Conservation (phyloP, 208 protist species). For the Leishmania martiniquensis region DNA sequence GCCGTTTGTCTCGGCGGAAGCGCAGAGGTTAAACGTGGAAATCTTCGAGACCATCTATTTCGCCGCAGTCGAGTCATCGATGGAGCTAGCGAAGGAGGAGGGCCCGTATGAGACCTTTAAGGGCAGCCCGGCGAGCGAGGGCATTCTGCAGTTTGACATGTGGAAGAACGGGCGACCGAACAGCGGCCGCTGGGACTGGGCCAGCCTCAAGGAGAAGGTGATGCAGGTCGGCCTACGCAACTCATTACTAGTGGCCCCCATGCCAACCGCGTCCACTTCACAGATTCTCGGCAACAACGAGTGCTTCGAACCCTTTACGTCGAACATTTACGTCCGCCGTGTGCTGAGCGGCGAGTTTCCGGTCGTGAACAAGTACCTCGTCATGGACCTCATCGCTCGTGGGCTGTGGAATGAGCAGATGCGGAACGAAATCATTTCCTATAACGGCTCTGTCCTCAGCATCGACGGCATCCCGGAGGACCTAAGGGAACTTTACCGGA, state of each 20-base stretch:
- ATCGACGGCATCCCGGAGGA: constrained; percentile 96
- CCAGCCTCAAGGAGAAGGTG: constrained; percentile 90
- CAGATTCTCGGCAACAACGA: constrained; percentile 99
- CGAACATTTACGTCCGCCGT: constrained; percentile 98
- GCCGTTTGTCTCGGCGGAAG: constrained; percentile 95
- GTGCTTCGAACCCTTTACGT: constrained; percentile 99
- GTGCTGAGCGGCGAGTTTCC: constrained; percentile 99
- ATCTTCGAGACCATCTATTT: constrained; percentile 99
- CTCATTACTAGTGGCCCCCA: constrained; percentile 98
- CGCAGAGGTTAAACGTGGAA: constrained; percentile 95
- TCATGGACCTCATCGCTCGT: constrained; percentile 94
- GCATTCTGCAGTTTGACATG: constrained; percentile 99
- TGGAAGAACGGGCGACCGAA: constrained; percentile 88
- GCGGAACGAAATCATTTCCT: constrained; percentile 96
- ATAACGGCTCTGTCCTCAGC: constrained; percentile 95
- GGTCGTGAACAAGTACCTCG: constrained; percentile 98
- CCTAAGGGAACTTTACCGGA: constrained; percentile 97
- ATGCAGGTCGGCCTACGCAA: constrained; percentile 96
- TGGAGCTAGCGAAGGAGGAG: constrained; percentile 93
- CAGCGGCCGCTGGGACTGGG: constrained; percentile 97
- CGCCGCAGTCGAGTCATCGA: constrained; percentile 89
- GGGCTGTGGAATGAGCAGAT: constrained; percentile 96
- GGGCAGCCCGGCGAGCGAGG: constrained; percentile 95
- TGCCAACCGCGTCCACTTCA: constrained; percentile 99
- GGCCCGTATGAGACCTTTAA: constrained; percentile 96